Percentiles rank a stretch among this genome's conserved stretches.
Conservation (phyloP, 148 eudicot species). For the Chenopodium berlandieri region DNA sequence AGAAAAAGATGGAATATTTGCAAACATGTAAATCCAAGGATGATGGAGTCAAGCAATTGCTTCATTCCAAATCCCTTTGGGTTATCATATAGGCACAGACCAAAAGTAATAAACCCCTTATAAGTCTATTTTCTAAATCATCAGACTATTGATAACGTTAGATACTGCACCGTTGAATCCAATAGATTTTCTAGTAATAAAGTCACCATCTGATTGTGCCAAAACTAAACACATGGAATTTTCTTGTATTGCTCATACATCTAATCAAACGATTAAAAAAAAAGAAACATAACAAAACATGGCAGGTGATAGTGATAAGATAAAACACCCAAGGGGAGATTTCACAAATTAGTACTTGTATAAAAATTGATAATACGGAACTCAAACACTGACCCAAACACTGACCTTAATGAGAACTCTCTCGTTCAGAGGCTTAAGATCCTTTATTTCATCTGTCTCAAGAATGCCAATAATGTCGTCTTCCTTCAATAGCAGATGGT, state of each 20-base stretch:
- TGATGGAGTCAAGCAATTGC: background rate
- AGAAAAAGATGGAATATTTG: background rate
- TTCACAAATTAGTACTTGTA: background rate
- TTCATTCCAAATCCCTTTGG: background rate
- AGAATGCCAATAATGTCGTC: conserved; percentile 88
- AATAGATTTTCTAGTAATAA: background rate
- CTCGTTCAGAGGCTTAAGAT: conserved; percentile 79
- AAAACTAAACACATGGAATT: background rate
- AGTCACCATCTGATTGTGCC: background rate
- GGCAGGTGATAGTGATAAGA: background rate
- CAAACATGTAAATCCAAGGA: background rate
- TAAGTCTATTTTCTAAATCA: background rate
- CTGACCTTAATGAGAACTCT: conserved; percentile 81
- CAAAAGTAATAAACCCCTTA: background rate
- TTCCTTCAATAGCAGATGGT: conserved; percentile 75
- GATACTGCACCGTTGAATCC: background rate
- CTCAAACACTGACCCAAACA: conserved; percentile 36
- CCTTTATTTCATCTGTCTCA: conserved; percentile 82
- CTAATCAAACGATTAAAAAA: background rate
- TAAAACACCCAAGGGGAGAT: background rate
- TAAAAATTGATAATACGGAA: background rate
- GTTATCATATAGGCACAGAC: background rate
- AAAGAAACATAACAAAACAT: background rate
- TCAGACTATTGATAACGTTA: background rate
- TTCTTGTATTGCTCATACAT: background rate